Base-by-base conservation (phyloP, 179 eudicot species). In the Heliamphora pulchella region DNA sequence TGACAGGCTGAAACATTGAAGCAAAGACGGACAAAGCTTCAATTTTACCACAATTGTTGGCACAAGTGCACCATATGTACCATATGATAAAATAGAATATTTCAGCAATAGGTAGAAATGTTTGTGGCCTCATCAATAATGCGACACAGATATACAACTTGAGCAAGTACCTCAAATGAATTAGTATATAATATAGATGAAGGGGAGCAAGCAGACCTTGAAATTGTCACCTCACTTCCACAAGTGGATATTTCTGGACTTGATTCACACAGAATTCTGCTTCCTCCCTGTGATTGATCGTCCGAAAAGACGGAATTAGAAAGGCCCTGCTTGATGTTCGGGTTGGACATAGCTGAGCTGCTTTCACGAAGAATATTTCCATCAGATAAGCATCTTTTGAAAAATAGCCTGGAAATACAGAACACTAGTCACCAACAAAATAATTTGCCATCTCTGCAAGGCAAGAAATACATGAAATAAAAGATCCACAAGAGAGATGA, bases 321-420 rank as follows among this genome's bases (percentile, higher is more conserved):
- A 71, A 86, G 82, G 17, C 84, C 91, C 58, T 81, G 74, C 74
- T 79, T 85, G 39, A 75, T 78, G 82, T 81, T 81, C 31, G 89
- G 44, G 50, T 84, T 75, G 73, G 90, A 80, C 50, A 77, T 74
- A 67, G 93, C 87, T 9, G 87, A 79, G 77, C 79, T 80, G 81
- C 87, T 88, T 83, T 87, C 90, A 79, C 76, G 91, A 61, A 91
- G 91, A 83, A 94, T 92, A 83, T 81, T 87, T 76, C 98, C 95
- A 82, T 92, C 98, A 66, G 98, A 94, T 76, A 87, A 88, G 79
- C 92, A 91, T 84, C 97, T 87, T 84, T 88, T 85, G 84, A 89
- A 85, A 55, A 80, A 78, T 71, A 85, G 86, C 91, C 98, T 94
- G 85, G 22, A 55, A 73, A 75, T 64, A 41, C 9, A 69, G 31